Percentiles rank a stretch among this genome's conserved stretches.
Conservation (phyloP, 345 rosid species). For the Populus deltoides region DNA sequence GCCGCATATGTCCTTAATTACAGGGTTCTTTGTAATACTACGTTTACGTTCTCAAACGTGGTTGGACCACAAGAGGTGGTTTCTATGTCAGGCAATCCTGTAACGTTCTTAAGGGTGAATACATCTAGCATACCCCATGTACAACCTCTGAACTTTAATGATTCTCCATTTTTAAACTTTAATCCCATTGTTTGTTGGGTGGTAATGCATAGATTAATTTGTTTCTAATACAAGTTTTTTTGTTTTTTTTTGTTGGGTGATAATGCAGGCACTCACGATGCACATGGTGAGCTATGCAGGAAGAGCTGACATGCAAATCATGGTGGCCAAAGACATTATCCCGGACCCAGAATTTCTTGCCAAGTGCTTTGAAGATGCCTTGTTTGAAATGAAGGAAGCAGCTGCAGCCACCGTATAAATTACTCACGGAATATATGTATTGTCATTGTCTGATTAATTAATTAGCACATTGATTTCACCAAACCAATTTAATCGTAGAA, state of each 20-base stretch:
- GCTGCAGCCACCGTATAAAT: conserved; percentile 12
- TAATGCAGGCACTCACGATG: conserved; percentile 52
- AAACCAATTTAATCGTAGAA: background rate
- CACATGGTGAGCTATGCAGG: conserved; percentile 71
- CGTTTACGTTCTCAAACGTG: conserved; percentile 53
- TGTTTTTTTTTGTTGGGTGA: background rate
- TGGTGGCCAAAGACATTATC: conserved; percentile 62
- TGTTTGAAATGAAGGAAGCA: conserved; percentile 56
- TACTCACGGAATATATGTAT: background rate
- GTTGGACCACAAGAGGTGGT: conserved; percentile 54
- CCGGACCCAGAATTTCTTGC: conserved; percentile 65
- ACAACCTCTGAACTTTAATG: background rate
- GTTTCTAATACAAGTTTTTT: background rate
- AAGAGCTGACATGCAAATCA: conserved; percentile 53
- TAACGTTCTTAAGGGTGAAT: conserved; percentile 39
- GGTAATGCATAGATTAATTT: background rate
- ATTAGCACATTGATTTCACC: background rate
- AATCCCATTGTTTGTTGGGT: background rate
- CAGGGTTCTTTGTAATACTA: conserved; percentile 46
- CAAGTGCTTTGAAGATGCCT: conserved; percentile 51
- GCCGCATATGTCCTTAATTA: conserved; percentile 44
- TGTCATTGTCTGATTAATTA: background rate
- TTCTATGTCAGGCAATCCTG: conserved; percentile 39
- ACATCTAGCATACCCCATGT: conserved; percentile 51
- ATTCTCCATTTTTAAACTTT: background rate